Evolutionary conservation across 345 rosid genomes (phyloP).

Genomic region (Bruguiera gymnorhiza): DNA sequence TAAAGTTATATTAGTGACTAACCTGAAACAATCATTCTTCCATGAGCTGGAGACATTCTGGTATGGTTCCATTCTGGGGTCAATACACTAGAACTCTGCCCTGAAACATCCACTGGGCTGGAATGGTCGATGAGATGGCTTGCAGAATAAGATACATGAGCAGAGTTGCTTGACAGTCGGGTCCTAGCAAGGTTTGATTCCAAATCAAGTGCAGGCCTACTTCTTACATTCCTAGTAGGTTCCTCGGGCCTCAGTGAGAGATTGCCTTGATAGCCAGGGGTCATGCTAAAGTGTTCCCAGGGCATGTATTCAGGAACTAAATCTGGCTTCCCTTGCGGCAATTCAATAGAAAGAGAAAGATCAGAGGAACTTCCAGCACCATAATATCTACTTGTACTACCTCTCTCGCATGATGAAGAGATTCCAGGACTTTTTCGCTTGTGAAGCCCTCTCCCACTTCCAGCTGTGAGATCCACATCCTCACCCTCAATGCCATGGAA

Average conservation of each 20-base stretch:
- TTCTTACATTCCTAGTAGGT: conserved; percentile 75
- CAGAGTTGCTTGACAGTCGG: conserved; percentile 41
- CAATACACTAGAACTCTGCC: conserved; percentile 40
- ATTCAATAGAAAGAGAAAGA: conserved; percentile 45
- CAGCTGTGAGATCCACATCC: conserved; percentile 50
- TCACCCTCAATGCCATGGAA: conserved; percentile 47
- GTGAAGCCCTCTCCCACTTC: conserved; percentile 55
- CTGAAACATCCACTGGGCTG: conserved; percentile 39
- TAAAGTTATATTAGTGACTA: conserved; percentile 9
- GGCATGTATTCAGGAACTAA: conserved; percentile 46
- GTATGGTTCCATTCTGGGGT: conserved; percentile 58
- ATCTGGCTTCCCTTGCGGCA: conserved; percentile 48
- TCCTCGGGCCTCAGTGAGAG: conserved; percentile 59
- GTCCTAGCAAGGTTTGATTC: conserved; percentile 49
- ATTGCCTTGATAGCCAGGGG: conserved; percentile 44
- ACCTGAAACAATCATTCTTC: conserved; percentile 52
- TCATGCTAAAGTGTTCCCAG: conserved; percentile 44
- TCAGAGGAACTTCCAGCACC: conserved; percentile 64
- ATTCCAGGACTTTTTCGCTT: conserved; percentile 73
- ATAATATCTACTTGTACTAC: conserved; percentile 62
- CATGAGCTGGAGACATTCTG: conserved; percentile 44
- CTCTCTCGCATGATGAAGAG: conserved; percentile 63
- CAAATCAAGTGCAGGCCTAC: conserved; percentile 59
- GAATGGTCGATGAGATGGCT: conserved; percentile 44
- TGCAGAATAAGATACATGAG: conserved; percentile 37